Evolutionary conservation across 805 yeast genomes (phyloP).

Genomic region (Nakazawaea molendinolei): DNA sequence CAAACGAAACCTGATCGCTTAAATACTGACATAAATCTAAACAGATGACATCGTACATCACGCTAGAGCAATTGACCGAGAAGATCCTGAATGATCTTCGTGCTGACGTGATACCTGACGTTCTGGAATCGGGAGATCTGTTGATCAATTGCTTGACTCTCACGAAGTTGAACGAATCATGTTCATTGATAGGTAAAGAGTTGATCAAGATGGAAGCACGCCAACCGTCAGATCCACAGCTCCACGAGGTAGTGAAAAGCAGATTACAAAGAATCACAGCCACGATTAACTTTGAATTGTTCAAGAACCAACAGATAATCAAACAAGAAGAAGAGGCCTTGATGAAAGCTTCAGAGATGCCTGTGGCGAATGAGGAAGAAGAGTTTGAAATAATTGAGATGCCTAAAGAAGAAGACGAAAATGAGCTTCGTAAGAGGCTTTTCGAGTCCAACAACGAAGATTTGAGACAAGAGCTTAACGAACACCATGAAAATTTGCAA

Average conservation of each 20-base stretch:
- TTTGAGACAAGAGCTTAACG: slow-evolving; percentile 1
- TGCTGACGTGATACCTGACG: not conserved
- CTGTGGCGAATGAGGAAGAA: not conserved
- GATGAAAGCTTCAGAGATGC: no score
- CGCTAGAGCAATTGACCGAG: slow-evolving; percentile 1
- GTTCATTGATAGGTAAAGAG: slow-evolving; percentile 2
- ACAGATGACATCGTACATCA: not conserved
- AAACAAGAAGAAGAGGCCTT: not conserved
- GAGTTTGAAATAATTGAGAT: not conserved
- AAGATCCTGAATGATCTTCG: not conserved
- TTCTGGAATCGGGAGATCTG: not conserved
- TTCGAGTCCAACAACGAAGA: slow-evolving; percentile 1
- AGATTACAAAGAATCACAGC: slow-evolving; percentile 3
- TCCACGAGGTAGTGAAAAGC: not conserved
- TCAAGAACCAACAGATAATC: slow-evolving; percentile 5
- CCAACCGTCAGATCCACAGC: not conserved
- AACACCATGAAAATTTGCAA: slow-evolving; percentile 10
- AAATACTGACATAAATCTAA: not conserved
- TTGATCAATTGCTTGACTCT: slow-evolving; percentile 5
- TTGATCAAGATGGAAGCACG: slow-evolving; percentile 1
- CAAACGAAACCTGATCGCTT: not conserved
- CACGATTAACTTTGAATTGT: slow-evolving; percentile 7
- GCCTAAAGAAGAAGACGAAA: slow-evolving; percentile 7
- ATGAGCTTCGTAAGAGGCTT: slow-evolving; percentile 11
- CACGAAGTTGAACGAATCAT: slow-evolving; percentile 4